Evolutionary conservation across 352 stramenopile genomes (phyloP).

Genomic region (Pythium monospermum): DNA sequence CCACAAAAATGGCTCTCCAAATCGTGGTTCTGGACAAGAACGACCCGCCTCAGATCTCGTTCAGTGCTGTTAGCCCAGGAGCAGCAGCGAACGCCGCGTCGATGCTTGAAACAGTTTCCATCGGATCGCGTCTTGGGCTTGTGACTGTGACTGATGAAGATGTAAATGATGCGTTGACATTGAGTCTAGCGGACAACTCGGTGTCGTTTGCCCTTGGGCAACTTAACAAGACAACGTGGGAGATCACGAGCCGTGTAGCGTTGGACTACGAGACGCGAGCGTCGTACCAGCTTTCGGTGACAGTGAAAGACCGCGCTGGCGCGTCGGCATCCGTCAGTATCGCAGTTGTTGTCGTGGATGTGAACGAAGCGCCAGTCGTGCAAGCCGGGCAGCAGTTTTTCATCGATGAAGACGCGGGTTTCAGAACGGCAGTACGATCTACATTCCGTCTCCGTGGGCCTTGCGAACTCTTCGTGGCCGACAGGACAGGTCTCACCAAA

Average conservation of each 20-base stretch:
- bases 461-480: conserved; percentile 2
- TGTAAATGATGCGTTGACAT: conserved; percentile 6
- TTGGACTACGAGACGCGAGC: conserved; percentile 22
- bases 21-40: conserved; percentile 36
- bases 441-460: conserved; percentile 14
- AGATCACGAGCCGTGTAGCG: conserved; percentile 6
- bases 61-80: conserved; percentile 2
- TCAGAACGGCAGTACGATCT: not conserved
- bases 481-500: not conserved
- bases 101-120: conserved; percentile 7
- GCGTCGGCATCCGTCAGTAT: conserved; percentile 8
- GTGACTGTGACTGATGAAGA: conserved; percentile 23
- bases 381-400: conserved; percentile 19
- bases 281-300: conserved; percentile 10
- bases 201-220: conserved; percentile 9
- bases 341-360: conserved; percentile 13
- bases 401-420: conserved; percentile 17
- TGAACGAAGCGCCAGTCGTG: conserved; percentile 20
- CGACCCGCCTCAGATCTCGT: conserved; percentile 34
- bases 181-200: conserved; percentile 9
- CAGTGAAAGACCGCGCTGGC: conserved; percentile 13
- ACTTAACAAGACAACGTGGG: conserved; percentile 20
- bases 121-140: conserved; percentile 15
- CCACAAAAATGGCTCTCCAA: conserved; percentile 16
- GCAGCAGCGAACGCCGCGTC: not conserved